Base-by-base conservation (phyloP, 108 stramenopile species). In the Cyclotella cryptica region DNA sequence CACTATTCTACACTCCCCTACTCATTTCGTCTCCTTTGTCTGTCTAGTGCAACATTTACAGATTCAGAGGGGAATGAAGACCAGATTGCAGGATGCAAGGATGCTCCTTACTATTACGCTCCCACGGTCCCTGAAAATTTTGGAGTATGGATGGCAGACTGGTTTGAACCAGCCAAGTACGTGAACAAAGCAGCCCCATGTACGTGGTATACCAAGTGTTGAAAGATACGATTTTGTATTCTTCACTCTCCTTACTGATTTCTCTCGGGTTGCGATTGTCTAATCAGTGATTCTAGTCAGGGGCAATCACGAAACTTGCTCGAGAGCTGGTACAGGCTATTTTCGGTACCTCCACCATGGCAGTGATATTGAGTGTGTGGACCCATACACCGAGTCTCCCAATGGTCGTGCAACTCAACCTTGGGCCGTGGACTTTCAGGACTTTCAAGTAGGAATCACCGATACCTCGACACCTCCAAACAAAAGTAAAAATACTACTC, bases 381-480 rank as follows among this genome's bases (percentile, higher is more conserved):
- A 29, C 17, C 27, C 58, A 59, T 27, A 53, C 19, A 19, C 52
- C 18, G 6, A 53, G 52, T 53, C 52, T 7, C 52, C 52, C 6
- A 14, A 53, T 53, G 52, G 52, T 12, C 6, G 28, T 29, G 58
- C 27, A 59, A 29, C 58, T 30, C 58, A 59, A 29, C 58, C 58
- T 29, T 59, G 58, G 58, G 28, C 30, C 7, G 58, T 29, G 18
- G 58, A 59, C 27, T 59, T 59, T 59, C 10, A 7, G 18, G 58
- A 59, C 9, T 59, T 59, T 59, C 58, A 59, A 59, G 58, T 59
- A 29, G 58, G 58, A 29, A 29, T 59, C 18, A 29, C 58, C 3
- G 58, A 59, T 29, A 59, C 58, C 10, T 59, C 58, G 29, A 59
- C 58, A 8, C 58, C 58, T 59, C 58, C 58, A 8, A 59, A 18